A percentile compares a stretch with the other conserved stretches of the same genome.
These are phyloP conservation scores for Cercospora brassicicola DNA, from an alignment of 2,329 filamentous ascomycete genomes.

Conservation along the genomic window DNA sequence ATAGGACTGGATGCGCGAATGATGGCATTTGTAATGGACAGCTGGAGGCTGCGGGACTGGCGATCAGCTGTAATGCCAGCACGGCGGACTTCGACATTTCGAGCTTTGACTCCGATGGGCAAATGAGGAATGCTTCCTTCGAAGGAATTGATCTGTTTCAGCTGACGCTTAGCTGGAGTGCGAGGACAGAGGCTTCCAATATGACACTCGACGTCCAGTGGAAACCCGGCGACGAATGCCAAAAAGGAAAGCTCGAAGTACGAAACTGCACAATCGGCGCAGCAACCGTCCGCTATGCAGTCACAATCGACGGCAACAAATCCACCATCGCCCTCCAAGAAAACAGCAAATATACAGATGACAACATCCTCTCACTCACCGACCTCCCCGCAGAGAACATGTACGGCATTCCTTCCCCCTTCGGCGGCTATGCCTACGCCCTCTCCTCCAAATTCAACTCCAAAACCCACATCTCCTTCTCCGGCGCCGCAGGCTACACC, in stretches of 20 bases:
- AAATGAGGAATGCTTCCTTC: constrained; percentile 15
- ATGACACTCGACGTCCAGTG: constrained; percentile 20
- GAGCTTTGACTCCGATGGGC: constrained; percentile 1
- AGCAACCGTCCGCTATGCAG: constrained; percentile 19
- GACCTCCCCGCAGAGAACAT: constrained; percentile 14
- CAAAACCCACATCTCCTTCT: constrained; percentile 14
- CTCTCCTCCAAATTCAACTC: constrained; percentile 20
- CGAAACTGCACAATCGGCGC: constrained; percentile 21
- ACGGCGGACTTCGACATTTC: constrained; percentile 19
- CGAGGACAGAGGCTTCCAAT: constrained; percentile 13
- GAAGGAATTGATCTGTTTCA: constrained; percentile 17
- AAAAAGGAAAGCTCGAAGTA: constrained; percentile 13
- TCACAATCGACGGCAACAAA: constrained; percentile 21
- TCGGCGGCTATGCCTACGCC: constrained; percentile 21
- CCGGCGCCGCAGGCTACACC: constrained; percentile 20
- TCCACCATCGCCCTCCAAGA: constrained; percentile 20
- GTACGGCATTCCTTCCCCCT: constrained; percentile 16
- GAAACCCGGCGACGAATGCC: constrained; percentile 19
- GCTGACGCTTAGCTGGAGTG: constrained; percentile 13
- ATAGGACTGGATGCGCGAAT: constrained; percentile 17
- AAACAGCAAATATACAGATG: background rate
- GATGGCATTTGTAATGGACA: constrained; percentile 18
- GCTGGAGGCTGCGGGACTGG: constrained; percentile 19
- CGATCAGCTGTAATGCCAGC: constrained; percentile 18
- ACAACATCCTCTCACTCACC: constrained; percentile 8